These are phyloP conservation scores for Cyclostephanos invisitatus DNA, from an alignment of 108 stramenopile genomes.

Conservation along the genomic window DNA sequence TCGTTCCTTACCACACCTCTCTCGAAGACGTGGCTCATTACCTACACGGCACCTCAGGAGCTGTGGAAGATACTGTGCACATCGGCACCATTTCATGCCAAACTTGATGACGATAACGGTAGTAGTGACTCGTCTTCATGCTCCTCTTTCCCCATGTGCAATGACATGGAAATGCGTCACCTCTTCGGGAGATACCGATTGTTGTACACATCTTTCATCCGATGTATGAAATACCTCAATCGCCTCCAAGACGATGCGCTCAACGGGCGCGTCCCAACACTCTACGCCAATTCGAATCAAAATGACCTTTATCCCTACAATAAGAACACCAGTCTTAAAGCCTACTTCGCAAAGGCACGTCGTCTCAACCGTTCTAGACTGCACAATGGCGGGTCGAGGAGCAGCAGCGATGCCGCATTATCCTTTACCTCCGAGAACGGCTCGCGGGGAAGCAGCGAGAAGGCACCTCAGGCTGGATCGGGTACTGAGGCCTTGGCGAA, in stretches of 20 bases:
- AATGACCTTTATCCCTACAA: slow-evolving; percentile 49
- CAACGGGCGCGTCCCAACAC: slow-evolving; percentile 58
- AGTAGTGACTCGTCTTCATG: slow-evolving; percentile 22
- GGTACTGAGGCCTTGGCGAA: slow-evolving; percentile 3
- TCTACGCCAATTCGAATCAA: slow-evolving; percentile 21
- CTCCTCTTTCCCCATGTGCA: slow-evolving; percentile 39
- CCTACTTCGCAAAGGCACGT: slow-evolving; percentile 46
- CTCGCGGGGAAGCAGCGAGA: slow-evolving; percentile 26
- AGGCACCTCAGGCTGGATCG: slow-evolving; percentile 10
- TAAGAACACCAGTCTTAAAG: slow-evolving; percentile 38
- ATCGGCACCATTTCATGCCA: slow-evolving; percentile 79
- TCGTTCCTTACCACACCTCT: slow-evolving; percentile 72
- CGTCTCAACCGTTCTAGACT: slow-evolving; percentile 19
- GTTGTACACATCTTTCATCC: slow-evolving; percentile 76
- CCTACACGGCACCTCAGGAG: slow-evolving; percentile 70
- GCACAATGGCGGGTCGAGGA: slow-evolving; percentile 18
- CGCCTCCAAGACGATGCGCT: slow-evolving; percentile 67
- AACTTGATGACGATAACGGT: slow-evolving; percentile 44
- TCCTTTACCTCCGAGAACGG: slow-evolving; percentile 29
- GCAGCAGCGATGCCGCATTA: slow-evolving; percentile 24
- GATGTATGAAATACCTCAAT: slow-evolving; percentile 76
- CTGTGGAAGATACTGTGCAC: slow-evolving; percentile 83
- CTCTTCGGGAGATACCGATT: slow-evolving; percentile 66
- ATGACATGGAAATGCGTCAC: slow-evolving; percentile 43
- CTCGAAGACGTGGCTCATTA: slow-evolving; percentile 67